Evolutionary conservation across 2,329 filamentous ascomycete species (phyloP).

Genomic region (Aspergillus ruber): DNA sequence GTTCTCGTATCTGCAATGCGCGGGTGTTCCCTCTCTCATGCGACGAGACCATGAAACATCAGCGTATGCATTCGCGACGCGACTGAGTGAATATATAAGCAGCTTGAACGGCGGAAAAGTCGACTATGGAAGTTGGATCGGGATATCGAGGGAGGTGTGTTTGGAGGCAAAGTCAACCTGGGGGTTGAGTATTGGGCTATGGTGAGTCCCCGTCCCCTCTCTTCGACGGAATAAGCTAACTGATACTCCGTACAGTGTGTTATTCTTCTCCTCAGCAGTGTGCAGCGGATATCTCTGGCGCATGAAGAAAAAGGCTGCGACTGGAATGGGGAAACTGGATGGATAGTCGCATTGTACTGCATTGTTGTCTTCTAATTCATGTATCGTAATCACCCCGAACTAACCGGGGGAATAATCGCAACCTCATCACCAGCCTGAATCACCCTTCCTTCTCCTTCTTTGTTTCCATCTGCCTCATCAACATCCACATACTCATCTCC

Average conservation of each 20-base stretch:
- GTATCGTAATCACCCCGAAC: constrained; percentile 33
- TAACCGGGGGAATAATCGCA: constrained; percentile 43
- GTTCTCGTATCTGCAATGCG: constrained; percentile 71
- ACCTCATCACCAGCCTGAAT: constrained; percentile 38
- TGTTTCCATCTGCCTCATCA: constrained; percentile 10
- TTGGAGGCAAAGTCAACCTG: constrained; percentile 80
- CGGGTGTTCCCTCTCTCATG: constrained; percentile 32
- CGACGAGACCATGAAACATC: constrained; percentile 38
- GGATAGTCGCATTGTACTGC: neutral
- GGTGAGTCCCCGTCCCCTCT: constrained; percentile 38
- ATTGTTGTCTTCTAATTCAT: neutral
- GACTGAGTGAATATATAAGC: constrained; percentile 47
- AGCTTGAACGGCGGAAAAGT: constrained; percentile 43
- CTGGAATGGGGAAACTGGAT: constrained; percentile 13
- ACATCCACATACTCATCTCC: constrained; percentile 41
- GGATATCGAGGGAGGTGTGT: constrained; percentile 61
- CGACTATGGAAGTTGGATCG: constrained; percentile 50
- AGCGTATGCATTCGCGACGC: constrained; percentile 49
- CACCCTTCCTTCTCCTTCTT: constrained; percentile 12
- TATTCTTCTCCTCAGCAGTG: constrained; percentile 60
- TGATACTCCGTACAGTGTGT: constrained; percentile 40
- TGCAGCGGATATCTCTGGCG: constrained; percentile 58
- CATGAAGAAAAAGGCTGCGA: constrained; percentile 43
- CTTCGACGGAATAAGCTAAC: neutral
- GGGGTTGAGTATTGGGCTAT: constrained; percentile 76